These are phyloP conservation scores for Colletotrichum sojae DNA, from an alignment of 2,329 filamentous ascomycete genomes.

Conservation along the genomic window DNA sequence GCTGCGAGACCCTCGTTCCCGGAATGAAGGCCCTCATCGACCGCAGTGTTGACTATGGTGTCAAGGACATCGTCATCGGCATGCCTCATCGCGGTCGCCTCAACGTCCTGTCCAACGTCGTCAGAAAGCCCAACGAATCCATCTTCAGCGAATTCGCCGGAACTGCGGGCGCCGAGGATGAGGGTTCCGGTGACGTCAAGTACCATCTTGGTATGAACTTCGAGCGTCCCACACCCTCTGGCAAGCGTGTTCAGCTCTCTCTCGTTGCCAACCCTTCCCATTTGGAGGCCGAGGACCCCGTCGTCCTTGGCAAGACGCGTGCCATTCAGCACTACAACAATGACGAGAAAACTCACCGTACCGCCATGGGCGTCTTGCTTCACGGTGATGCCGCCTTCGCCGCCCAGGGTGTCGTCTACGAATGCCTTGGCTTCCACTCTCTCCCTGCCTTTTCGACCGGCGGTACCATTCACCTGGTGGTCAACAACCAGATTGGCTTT, in stretches of 20 bases:
- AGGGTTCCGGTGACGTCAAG: slow-evolving; percentile 98
- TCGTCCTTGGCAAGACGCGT: slow-evolving; percentile 96
- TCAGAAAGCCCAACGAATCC: slow-evolving; percentile 98
- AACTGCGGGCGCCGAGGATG: slow-evolving; percentile 87
- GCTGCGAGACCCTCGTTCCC: slow-evolving; percentile 95
- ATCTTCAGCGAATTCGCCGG: slow-evolving; percentile 99
- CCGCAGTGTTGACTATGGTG: slow-evolving; percentile 96
- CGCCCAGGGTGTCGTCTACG: slow-evolving; percentile 96
- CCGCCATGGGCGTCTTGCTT: slow-evolving; percentile 94
- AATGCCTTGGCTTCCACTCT: slow-evolving; percentile 97
- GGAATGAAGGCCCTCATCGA: slow-evolving; percentile 99
- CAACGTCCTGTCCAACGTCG: slow-evolving; percentile 98
- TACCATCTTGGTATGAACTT: slow-evolving; percentile 99
- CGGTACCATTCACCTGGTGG: slow-evolving; percentile 95
- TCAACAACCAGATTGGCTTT: slow-evolving; percentile 99
- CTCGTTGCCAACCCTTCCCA: slow-evolving; percentile 98
- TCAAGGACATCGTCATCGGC: slow-evolving; percentile 99
- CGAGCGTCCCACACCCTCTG: slow-evolving; percentile 96
- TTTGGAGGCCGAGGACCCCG: slow-evolving; percentile 97
- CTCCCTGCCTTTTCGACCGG: slow-evolving; percentile 97
- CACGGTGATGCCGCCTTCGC: slow-evolving; percentile 98
- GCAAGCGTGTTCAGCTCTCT: slow-evolving; percentile 99
- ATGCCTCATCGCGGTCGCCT: slow-evolving; percentile 99
- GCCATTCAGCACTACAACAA: slow-evolving; percentile 99
- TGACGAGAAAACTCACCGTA: slow-evolving; percentile 89